Conservation (phyloP, 345 rosid species). For the Isatis tinctoria region DNA sequence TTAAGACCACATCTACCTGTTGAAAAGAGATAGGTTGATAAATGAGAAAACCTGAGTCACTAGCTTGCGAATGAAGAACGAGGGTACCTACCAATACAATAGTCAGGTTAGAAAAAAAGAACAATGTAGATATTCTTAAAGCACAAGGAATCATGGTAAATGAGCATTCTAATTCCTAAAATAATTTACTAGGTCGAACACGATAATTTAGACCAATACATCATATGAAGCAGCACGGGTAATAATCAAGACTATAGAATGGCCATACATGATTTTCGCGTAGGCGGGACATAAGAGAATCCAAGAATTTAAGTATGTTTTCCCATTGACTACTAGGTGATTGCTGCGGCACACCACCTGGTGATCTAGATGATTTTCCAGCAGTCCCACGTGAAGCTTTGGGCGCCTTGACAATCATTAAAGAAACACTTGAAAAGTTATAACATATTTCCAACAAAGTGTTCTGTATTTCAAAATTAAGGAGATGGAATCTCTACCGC, state of each 20-base stretch:
- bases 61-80: conserved; percentile 94
- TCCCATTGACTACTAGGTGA: conserved; percentile 78
- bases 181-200: not conserved
- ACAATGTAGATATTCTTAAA: not conserved
- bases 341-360: conserved; percentile 59
- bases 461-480: not conserved
- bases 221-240: not conserved
- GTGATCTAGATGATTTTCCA: conserved; percentile 79
- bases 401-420: conserved; percentile 60
- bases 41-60: conserved; percentile 96
- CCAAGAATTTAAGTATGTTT: conserved; percentile 83
- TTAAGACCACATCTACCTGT: conserved; percentile 52
- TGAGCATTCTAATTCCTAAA: not conserved
- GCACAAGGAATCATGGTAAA: not conserved
- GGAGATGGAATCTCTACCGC: not conserved
- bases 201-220: not conserved
- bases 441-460: not conserved
- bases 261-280: conserved; percentile 78
- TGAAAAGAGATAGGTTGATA: conserved; percentile 90
- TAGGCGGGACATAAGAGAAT: conserved; percentile 73
- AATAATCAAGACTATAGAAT: conserved; percentile 1
- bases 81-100: conserved; percentile 65
- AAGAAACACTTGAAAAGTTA: not conserved
- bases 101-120: conserved; percentile 19
- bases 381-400: conserved; percentile 63